Evolutionary conservation across 768 basidiomycete genomes (phyloP).

Genomic region (Lactarius akahatsu): DNA sequence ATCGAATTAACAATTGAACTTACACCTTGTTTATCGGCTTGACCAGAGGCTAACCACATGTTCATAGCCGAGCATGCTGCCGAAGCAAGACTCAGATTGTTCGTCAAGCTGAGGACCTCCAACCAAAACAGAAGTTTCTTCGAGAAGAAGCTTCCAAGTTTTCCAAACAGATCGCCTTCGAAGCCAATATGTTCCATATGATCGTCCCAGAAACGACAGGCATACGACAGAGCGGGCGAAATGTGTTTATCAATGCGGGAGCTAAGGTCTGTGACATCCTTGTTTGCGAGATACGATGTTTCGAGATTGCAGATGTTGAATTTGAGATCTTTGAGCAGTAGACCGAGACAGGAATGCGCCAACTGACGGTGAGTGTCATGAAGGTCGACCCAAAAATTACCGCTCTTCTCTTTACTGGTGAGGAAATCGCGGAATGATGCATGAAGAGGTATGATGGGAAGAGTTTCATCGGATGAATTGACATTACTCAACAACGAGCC

Average conservation of each 20-base stretch:
- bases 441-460: neutral
- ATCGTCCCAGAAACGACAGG: slow-evolving; percentile 5
- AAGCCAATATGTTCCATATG: neutral
- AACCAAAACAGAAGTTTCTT: slow-evolving; percentile 2
- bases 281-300: neutral
- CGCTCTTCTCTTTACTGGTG: neutral
- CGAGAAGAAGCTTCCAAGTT: neutral
- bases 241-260: neutral
- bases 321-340: neutral
- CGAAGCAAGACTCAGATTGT: neutral
- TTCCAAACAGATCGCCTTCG: neutral
- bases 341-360: neutral
- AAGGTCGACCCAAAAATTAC: neutral
- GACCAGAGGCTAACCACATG: neutral
- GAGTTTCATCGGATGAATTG: neutral
- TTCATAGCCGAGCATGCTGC: neutral
- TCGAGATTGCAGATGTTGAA: slow-evolving; percentile 14
- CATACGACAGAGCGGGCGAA: neutral
- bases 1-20: neutral
- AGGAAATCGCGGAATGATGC: slow-evolving; percentile 10
- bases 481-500: slow-evolving; percentile 13
- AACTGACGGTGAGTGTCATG: slow-evolving; percentile 4
- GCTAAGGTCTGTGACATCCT: neutral
- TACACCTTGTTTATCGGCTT: neutral
- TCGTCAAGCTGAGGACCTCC: neutral